Conservation (phyloP, 345 rosid genomes). For the Psidium friedrichsthalianum region DNA sequence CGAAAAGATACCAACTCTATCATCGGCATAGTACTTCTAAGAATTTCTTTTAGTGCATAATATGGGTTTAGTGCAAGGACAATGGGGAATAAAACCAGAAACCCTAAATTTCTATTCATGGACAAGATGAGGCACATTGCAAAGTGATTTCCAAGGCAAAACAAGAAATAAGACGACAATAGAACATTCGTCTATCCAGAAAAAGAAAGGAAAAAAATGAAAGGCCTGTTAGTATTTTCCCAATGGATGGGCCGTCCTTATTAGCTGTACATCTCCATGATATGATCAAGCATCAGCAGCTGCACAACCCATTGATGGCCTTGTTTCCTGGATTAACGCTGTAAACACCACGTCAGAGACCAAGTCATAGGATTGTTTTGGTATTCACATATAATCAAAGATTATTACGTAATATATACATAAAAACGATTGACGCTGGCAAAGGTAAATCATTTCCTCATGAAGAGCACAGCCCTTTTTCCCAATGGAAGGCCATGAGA, state of each 20-base stretch:
- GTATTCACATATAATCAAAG: not conserved
- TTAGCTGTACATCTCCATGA: not conserved
- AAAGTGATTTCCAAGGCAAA: not conserved
- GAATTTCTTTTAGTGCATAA: not conserved
- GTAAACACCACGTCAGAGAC: not conserved
- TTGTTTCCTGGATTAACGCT: not conserved
- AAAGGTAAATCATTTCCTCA: not conserved
- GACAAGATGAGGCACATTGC: not conserved
- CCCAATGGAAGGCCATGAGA: not conserved
- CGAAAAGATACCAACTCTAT: not conserved
- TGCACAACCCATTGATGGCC: not conserved
- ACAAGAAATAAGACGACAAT: not conserved
- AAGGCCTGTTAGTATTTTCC: not conserved
- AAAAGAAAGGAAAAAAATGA: not conserved
- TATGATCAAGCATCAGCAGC: not conserved
- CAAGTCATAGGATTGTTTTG: not conserved
- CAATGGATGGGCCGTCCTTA: not conserved
- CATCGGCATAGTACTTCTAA: not conserved
- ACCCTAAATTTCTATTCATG: not conserved
- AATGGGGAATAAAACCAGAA: not conserved
- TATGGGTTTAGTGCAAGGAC: not conserved
- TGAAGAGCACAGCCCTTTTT: not conserved
- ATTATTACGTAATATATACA: not conserved
- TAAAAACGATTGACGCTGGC: not conserved
- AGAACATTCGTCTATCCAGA: not conserved